Evolutionary conservation across 1,284 basidiomycete species (phyloP), one percentile per base, ranked within the genome.

Genomic region (Sporisorium reilianum): DNA sequence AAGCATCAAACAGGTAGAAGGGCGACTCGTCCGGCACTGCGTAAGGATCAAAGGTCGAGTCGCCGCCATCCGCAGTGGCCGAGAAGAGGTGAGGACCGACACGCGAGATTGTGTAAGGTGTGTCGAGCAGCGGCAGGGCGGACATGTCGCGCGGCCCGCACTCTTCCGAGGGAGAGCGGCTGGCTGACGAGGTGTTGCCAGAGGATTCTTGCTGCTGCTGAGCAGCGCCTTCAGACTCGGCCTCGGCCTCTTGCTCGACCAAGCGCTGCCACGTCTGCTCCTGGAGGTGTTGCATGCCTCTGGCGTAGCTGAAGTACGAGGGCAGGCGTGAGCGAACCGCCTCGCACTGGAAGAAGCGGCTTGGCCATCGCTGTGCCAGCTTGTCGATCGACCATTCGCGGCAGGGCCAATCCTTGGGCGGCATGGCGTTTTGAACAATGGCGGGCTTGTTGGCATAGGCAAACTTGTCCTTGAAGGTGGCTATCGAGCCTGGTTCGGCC

Each of bases 11-110:
- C 32, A 82, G 64, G 54, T 83, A 83, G 65, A 71, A 81, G 6
- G 80, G 79, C 41, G 81, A 82, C 46, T 81, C 81, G 54, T 83
- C 81, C 0, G 80, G 80, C 2, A 82, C 71, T 11, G 68, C 55
- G 34, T 71, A 62, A 3, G 78, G 78, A 23, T 80, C 70, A 38
- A 75, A 74, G 5, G 73, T 63, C 18, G 67, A 68, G 23, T 65
- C 64, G 14, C 64, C 67, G 3, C 71, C 68, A 20, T 74, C 74
- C 2, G 59, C 23, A 6, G 41, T 30, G 25, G 66, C 63, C 2
- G 66, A 65, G 28, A 59, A 64, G 46, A 56, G 48, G 6, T 62
- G 62, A 3, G 57, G 41, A 6, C 68, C 65, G 3, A 59, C 53
- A 6, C 55, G 52, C 0, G 52, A 41, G 36, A 59, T 38, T 6